A percentile compares a stretch with the other conserved stretches of the same genome.
Conservation (phyloP, 371 early-diverging fungal genomes). For the Chytridium lagenaria region DNA sequence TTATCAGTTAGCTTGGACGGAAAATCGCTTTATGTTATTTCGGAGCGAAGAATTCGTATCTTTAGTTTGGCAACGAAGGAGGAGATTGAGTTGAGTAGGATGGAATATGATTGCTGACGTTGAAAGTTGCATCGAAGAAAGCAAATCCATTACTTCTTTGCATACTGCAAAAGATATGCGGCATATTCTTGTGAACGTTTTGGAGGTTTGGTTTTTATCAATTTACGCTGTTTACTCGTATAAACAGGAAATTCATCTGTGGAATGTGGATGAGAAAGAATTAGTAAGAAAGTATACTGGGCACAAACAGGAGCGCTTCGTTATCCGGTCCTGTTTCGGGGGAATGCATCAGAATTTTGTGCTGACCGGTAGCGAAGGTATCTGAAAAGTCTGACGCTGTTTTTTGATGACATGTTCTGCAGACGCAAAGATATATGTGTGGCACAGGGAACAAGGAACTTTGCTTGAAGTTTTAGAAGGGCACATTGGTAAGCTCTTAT, state of each 20-base stretch:
- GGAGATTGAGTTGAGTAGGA: constrained; percentile 56
- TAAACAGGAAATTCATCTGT: constrained; percentile 86
- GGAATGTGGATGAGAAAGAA: constrained; percentile 76
- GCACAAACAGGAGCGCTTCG: constrained; percentile 82
- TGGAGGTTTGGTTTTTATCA: constrained; percentile 34
- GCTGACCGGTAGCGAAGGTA: constrained; percentile 90
- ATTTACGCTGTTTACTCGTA: constrained; percentile 23
- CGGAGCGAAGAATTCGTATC: constrained; percentile 73
- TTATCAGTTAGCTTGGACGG: constrained; percentile 80
- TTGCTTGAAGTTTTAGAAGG: constrained; percentile 80
- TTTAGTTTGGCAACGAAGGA: constrained; percentile 67
- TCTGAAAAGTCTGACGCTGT: neutral
- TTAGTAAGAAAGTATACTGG: constrained; percentile 79
- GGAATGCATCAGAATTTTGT: constrained; percentile 81
- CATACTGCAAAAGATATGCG: constrained; percentile 72
- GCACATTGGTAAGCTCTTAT: constrained; percentile 61
- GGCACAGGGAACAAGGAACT: constrained; percentile 83
- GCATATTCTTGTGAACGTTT: constrained; percentile 77
- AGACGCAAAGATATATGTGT: constrained; percentile 86
- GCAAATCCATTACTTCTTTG: constrained; percentile 77
- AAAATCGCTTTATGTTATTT: constrained; percentile 71
- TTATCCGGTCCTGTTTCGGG: constrained; percentile 93
- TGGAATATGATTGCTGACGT: constrained; percentile 14
- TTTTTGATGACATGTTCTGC: neutral
- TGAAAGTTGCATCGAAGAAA: constrained; percentile 69